Evolutionary conservation across 2,329 filamentous ascomycete genomes (phyloP).

Genomic region (Fusarium nisikadoi): DNA sequence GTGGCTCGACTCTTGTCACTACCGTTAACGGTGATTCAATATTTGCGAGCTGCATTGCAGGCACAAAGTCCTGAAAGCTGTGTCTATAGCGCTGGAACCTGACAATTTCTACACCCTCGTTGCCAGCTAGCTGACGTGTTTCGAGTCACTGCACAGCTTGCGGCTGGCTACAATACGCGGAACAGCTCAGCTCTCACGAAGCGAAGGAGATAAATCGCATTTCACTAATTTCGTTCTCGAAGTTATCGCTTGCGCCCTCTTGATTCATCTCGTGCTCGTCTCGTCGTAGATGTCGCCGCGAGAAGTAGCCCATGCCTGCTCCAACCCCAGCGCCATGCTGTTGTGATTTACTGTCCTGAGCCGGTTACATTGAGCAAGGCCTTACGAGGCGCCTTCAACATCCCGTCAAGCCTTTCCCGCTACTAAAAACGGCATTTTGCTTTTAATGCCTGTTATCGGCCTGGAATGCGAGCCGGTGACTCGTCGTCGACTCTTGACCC

Average conservation of each 20-base stretch:
- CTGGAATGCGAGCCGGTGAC: not conserved
- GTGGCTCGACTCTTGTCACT: not conserved
- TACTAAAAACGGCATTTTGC: accelerated
- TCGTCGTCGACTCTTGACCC: not conserved
- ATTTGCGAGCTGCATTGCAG: not conserved
- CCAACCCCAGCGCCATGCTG: not conserved
- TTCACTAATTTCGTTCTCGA: accelerated
- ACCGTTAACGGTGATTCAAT: not conserved
- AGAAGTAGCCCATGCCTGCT: not conserved
- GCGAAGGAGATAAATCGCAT: not conserved
- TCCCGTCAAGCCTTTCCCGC: not conserved
- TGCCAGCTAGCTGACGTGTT: not conserved
- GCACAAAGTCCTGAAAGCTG: accelerated
- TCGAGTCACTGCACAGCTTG: not conserved
- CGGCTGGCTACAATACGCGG: not conserved
- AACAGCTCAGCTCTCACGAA: not conserved
- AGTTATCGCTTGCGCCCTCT: not conserved
- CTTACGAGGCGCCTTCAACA: not conserved
- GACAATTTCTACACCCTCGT: accelerated
- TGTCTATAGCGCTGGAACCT: accelerated
- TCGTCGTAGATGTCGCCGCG: not conserved
- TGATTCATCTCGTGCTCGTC: accelerated
- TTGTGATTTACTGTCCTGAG: too few relatives aligned
- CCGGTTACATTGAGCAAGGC: accelerated
- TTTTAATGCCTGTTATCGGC: accelerated